Evolutionary conservation across 2,329 filamentous ascomycete genomes (phyloP).

Genomic region (Calonectria hawksworthii): DNA sequence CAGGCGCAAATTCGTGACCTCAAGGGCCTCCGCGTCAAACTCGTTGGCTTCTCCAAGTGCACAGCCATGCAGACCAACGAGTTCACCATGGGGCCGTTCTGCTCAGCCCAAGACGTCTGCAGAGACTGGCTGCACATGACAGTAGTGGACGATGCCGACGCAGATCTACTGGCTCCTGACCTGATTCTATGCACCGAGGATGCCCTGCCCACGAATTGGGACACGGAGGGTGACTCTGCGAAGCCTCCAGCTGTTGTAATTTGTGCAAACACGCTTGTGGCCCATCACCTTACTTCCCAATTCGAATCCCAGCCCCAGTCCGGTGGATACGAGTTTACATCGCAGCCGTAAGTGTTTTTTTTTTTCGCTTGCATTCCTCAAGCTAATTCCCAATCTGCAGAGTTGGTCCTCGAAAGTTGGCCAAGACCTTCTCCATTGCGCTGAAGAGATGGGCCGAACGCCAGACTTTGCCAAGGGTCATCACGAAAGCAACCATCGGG

Average conservation of each 20-base stretch:
- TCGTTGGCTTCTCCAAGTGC: not conserved
- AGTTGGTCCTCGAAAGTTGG: slow-evolving; percentile 55
- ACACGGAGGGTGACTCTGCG: slow-evolving; percentile 20
- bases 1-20: not conserved
- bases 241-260: slow-evolving; percentile 48
- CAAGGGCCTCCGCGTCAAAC: not conserved
- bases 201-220: slow-evolving; percentile 17
- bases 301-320: slow-evolving; percentile 34
- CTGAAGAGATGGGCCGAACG: slow-evolving; percentile 46
- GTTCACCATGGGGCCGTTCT: slow-evolving; percentile 21
- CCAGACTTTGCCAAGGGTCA: slow-evolving; percentile 15
- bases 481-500: not conserved
- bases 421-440: slow-evolving; percentile 48
- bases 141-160: slow-evolving; percentile 21
- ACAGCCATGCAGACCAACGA: slow-evolving; percentile 8
- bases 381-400: slow-evolving; percentile 33
- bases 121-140: slow-evolving; percentile 41
- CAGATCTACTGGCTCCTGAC: slow-evolving; percentile 37
- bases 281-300: slow-evolving; percentile 36
- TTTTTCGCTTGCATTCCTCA: fast-evolving
- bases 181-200: slow-evolving; percentile 43
- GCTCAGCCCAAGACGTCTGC: slow-evolving; percentile 28
- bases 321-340: slow-evolving; percentile 54
- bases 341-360: slow-evolving; percentile 51
- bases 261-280: slow-evolving; percentile 50